phyloP scores from a whole-genome alignment of 352 stramenopile genomes.

The Phytopythium cucurbitacearum region DNA sequence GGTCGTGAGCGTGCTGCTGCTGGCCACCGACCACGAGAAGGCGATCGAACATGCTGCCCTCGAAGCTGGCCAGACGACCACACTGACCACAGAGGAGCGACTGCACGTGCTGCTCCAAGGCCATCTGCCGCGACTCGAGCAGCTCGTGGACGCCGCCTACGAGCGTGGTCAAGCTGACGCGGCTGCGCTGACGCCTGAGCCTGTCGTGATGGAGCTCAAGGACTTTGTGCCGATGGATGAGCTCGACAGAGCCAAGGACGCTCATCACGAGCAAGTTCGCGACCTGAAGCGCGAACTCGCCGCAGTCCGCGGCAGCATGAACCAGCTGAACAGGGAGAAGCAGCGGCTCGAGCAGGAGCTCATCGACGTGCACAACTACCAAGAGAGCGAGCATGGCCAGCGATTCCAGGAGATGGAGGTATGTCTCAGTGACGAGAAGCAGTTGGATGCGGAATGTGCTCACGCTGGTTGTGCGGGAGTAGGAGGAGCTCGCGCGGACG shows the following conservation, averaged over 20 bases:
- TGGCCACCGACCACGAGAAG: conserved; percentile 33
- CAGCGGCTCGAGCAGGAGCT: conserved; percentile 56
- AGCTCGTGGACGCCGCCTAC: conserved; percentile 20
- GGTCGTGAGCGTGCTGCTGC: conserved; percentile 45
- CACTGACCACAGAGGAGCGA: conserved; percentile 49
- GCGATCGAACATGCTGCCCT: conserved; percentile 14
- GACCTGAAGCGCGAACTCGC: conserved; percentile 24
- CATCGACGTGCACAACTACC: conserved; percentile 70
- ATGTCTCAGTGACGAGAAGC: background rate
- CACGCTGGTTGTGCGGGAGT: background rate
- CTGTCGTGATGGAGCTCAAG: conserved; percentile 58
- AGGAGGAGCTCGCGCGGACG: conserved; percentile 45
- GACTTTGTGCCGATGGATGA: conserved; percentile 65
- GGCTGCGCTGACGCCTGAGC: conserved; percentile 11
- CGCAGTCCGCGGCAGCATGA: conserved; percentile 26
- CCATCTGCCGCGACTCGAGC: conserved; percentile 36
- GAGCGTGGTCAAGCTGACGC: conserved; percentile 17
- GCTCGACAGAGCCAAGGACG: conserved; percentile 39
- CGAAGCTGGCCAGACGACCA: conserved; percentile 17
- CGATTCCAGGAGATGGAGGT: conserved; percentile 61
- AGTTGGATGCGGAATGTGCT: background rate
- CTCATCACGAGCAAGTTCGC: conserved; percentile 30
- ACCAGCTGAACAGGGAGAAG: conserved; percentile 41
- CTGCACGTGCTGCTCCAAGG: conserved; percentile 48
- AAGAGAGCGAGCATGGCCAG: conserved; percentile 51